Conservation (phyloP, 1,284 basidiomycete species). For the Moesziomyces antarcticus region DNA sequence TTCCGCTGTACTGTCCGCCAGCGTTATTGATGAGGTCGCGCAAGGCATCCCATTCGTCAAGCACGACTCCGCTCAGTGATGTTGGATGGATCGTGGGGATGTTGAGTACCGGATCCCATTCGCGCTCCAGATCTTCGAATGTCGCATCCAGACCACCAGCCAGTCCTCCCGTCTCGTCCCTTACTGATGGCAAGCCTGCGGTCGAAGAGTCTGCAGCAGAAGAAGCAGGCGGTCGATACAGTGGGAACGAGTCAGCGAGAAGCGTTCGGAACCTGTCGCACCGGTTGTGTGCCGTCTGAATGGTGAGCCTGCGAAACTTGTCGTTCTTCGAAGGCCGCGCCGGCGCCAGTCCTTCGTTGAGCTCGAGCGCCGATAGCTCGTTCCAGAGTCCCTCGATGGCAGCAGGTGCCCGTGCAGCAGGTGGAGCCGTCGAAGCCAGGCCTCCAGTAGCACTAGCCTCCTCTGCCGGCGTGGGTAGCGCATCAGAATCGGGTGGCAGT, state of each 20-base stretch:
- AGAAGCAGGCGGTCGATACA: conserved; percentile 3
- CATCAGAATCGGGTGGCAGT: background rate
- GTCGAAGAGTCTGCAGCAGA: background rate
- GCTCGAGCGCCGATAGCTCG: conserved; percentile 26
- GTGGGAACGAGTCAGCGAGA: conserved; percentile 30
- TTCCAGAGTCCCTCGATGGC: conserved; percentile 32
- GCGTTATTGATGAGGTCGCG: conserved; percentile 57
- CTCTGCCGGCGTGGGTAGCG: background rate
- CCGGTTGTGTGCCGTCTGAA: conserved; percentile 29
- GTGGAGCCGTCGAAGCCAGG: background rate
- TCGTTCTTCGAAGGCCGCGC: conserved; percentile 43
- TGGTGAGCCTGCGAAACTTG: conserved; percentile 37
- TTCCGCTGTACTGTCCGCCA: conserved; percentile 33
- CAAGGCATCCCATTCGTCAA: conserved; percentile 63
- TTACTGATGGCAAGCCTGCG: background rate
- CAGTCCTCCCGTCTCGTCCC: conserved; percentile 17
- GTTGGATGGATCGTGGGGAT: conserved; percentile 46
- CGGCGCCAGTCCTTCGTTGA: conserved; percentile 38
- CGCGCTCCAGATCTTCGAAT: conserved; percentile 31
- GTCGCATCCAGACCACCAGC: conserved; percentile 17
- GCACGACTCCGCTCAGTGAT: conserved; percentile 15
- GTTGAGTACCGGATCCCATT: conserved; percentile 34
- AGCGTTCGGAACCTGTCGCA: conserved; percentile 20
- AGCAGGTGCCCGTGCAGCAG: background rate
- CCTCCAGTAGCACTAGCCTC: background rate